These are phyloP conservation scores for Glycine tomentella DNA, from an alignment of 306 rosid species.

Conservation along the genomic window DNA sequence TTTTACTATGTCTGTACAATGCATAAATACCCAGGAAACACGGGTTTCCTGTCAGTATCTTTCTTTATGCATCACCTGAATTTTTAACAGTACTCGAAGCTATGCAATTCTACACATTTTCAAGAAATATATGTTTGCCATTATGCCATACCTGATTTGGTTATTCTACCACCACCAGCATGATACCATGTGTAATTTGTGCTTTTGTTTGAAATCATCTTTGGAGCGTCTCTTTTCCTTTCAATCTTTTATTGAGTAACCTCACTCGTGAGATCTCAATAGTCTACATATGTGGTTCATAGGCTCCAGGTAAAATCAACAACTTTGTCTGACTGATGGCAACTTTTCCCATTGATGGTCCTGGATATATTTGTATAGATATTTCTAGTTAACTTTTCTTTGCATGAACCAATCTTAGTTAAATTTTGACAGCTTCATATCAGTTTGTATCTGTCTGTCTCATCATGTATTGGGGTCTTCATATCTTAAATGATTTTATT, in stretches of 20 bases:
- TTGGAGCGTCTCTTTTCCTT: slow-evolving; percentile 10
- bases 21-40: no score
- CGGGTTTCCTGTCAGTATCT: no score
- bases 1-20: no score
- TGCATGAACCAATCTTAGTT: neutral
- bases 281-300: neutral
- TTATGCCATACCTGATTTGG: slow-evolving; percentile 28
- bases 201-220: neutral
- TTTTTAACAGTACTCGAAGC: no score
- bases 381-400: neutral
- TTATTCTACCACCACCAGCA: slow-evolving; percentile 1
- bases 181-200: neutral
- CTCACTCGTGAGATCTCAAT: neutral
- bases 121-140: neutral
- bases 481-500: slow-evolving; percentile 11
- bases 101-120: no score
- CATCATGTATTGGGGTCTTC: slow-evolving; percentile 8
- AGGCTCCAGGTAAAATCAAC: slow-evolving; percentile 1
- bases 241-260: slow-evolving; percentile 14
- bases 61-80: no score
- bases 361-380: neutral
- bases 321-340: neutral
- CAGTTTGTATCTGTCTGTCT: slow-evolving; percentile 9
- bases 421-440: neutral
- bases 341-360: neutral